phyloP scores from a whole-genome alignment of 169 alveolate genomes.

The Perkinsus olseni region DNA sequence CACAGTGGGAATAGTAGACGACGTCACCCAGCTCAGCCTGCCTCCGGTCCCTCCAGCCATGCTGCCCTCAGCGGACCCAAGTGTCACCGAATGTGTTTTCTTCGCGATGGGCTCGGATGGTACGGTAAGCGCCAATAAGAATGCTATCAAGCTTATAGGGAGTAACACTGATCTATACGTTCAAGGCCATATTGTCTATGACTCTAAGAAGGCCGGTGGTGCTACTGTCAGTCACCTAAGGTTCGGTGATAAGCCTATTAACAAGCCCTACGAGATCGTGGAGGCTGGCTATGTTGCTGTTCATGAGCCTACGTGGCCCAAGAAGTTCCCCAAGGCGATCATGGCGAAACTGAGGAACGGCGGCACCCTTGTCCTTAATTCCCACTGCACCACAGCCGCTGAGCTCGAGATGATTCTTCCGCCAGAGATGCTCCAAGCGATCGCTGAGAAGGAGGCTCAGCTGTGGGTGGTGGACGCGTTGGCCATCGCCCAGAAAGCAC shows the following conservation, averaged over 20 bases:
- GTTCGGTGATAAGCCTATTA: conserved; percentile 45
- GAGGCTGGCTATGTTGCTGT: conserved; percentile 42
- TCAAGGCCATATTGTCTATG: conserved; percentile 51
- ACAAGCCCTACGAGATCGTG: conserved; percentile 38
- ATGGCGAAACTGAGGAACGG: conserved; percentile 27
- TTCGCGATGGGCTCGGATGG: conserved; percentile 51
- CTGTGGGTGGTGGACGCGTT: conserved; percentile 40
- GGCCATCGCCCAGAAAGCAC: conserved; percentile 27
- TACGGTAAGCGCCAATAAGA: conserved; percentile 50
- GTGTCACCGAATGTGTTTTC: conserved; percentile 35
- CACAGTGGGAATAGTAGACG: conserved; percentile 49
- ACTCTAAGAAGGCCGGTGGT: conserved; percentile 50
- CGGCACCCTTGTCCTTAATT: conserved; percentile 42
- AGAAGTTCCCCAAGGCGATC: conserved; percentile 8
- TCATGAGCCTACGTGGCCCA: conserved; percentile 39
- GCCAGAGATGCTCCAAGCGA: conserved; percentile 7
- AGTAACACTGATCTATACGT: conserved; percentile 37
- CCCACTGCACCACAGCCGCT: conserved; percentile 36
- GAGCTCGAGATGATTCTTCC: conserved; percentile 21
- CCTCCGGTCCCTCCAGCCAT: conserved; percentile 16
- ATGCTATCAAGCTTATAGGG: conserved; percentile 50
- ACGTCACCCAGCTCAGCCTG: conserved; percentile 37
- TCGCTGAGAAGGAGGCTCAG: conserved; percentile 26
- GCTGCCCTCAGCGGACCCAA: not conserved
- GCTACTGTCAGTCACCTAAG: conserved; percentile 45